Evolutionary conservation across 2,329 filamentous ascomycete species (phyloP).

Genomic region (Venturia oleaginea): DNA sequence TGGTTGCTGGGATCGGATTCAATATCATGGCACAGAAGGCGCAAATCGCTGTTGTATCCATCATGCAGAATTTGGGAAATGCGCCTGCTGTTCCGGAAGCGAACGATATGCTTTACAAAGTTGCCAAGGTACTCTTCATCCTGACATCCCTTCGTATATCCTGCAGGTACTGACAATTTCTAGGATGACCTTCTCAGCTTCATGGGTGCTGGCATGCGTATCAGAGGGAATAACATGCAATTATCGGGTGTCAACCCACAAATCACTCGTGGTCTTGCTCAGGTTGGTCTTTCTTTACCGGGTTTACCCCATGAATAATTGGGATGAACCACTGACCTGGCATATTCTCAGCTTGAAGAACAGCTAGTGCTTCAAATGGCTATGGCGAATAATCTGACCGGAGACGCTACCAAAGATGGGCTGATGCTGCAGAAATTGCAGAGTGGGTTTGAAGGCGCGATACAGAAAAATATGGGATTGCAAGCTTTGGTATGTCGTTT

Average conservation of each 20-base stretch:
- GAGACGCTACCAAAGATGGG: conserved; percentile 3
- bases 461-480: conserved; percentile 6
- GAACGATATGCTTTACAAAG: conserved; percentile 3
- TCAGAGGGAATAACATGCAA: conserved; percentile 12
- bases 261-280: conserved; percentile 10
- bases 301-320: background rate
- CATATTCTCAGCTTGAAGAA: background rate
- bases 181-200: conserved; percentile 12
- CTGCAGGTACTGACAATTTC: background rate
- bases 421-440: conserved; percentile 3
- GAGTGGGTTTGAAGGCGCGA: conserved; percentile 5
- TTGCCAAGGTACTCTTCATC: conserved; percentile 8
- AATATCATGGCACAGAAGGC: conserved; percentile 11
- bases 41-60: background rate
- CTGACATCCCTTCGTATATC: no score
- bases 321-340: background rate
- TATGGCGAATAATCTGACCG: conserved; percentile 7
- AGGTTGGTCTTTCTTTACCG: background rate
- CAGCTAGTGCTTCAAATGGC: conserved; percentile 3
- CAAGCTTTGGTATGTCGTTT: conserved; percentile 3
- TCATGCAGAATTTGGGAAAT: conserved; percentile 6
- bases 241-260: conserved; percentile 9
- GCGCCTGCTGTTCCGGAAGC: background rate
- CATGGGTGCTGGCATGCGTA: conserved; percentile 2
- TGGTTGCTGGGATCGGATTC: conserved; percentile 9